Evolutionary conservation across 1,139 yeast species (phyloP), one percentile per base, ranked within the genome.

Genomic region (Debaryomyces fabryi): DNA sequence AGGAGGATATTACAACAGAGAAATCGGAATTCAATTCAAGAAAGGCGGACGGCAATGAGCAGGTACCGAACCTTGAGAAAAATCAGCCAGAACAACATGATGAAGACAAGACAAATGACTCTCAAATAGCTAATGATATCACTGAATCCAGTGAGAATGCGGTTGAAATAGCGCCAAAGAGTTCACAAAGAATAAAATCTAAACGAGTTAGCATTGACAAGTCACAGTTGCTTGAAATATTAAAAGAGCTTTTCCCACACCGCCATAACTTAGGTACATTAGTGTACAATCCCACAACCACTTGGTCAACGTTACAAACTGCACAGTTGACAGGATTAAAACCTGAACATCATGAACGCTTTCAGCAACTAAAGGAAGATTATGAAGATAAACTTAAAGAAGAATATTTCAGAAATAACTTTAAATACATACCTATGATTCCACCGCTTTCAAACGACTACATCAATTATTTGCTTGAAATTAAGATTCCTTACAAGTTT

Each of bases 391-490:
- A 74, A 36, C 46, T 59, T 21, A 54, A 59, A 27, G 68, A 65
- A 33, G 42, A 49, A 20, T 52, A 56, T 20, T 50, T 48, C 37
- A 39, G 46, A 15, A 59, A 55, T 41, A 30, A 52, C 8, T 44
- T 51, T 2, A 64, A 62, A 49, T 74, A 73, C 56, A 71, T 76
- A 10, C 78, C 80, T 1, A 54, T 63, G 46, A 65, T 76, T 20
- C 80, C 80, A 0, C 77, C 85, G 2, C 71, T 85, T 25, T 71
- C 81, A 1, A 55, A 58, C 8, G 82, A 81, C 33, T 74, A 83
- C 56, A 76, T 83, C 54, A 89, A 88, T 62, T 69, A 79, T 46
- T 68, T 84, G 3, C 61, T 88, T 24, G 87, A 87, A 51, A 74
- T 88, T 25, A 77, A 85, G 48, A 78, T 88, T n/a, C 86, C 93